Evolutionary conservation across 1,139 yeast genomes (phyloP).

Genomic region (Kluyveromyces marxianus): DNA sequence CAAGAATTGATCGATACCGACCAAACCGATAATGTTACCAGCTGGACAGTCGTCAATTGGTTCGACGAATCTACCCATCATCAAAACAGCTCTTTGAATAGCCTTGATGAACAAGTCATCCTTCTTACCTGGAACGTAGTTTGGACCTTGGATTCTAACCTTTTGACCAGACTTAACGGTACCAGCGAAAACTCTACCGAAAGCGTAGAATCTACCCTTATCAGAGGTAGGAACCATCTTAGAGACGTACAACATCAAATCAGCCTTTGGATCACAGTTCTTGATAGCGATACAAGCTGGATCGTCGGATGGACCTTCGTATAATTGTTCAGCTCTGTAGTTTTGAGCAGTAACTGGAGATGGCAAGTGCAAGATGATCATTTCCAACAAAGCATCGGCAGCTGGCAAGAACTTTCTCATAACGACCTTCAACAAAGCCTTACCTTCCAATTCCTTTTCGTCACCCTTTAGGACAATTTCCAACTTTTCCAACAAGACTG

Average conservation of each 20-base stretch:
- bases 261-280: constrained; percentile 98
- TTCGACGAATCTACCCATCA: constrained; percentile 99
- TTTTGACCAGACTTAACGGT: constrained; percentile 98
- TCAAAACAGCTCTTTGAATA: constrained; percentile 97
- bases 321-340: constrained; percentile 98
- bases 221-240: constrained; percentile 99
- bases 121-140: constrained; percentile 97
- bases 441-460: constrained; percentile 96
- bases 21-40: constrained; percentile 99
- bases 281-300: constrained; percentile 84
- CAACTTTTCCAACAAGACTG: constrained; percentile 82
- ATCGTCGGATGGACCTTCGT: constrained; percentile 99
- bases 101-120: constrained; percentile 96
- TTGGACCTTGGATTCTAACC: constrained; percentile 99
- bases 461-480: constrained; percentile 87
- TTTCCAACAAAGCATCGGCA: constrained; percentile 98
- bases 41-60: constrained; percentile 99
- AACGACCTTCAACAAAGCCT: constrained; percentile 95
- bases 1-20: constrained; percentile 99
- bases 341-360: constrained; percentile 98
- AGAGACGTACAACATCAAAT: constrained; percentile 98
- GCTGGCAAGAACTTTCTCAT: constrained; percentile 99
- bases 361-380: constrained; percentile 98
- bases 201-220: constrained; percentile 99
- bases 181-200: constrained; percentile 99